phyloP scores from a whole-genome alignment of 2,329 filamentous ascomycete genomes.

The Talaromyces rugulosus region DNA sequence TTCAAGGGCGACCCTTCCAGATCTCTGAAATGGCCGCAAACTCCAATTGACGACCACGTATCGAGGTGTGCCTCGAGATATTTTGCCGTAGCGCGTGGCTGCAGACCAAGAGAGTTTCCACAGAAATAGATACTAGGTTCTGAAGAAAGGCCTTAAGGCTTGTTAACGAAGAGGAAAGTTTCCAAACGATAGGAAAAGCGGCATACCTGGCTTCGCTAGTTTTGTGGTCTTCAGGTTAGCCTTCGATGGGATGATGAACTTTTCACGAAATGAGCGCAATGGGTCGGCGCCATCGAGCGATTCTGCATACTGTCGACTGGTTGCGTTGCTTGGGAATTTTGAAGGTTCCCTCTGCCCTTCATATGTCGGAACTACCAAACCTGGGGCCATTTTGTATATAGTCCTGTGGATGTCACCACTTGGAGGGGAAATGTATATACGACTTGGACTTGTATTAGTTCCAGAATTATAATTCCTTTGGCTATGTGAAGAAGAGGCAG shows the following conservation, averaged over 20 bases:
- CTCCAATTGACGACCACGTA: slow-evolving; percentile 78
- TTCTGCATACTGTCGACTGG: slow-evolving; percentile 34
- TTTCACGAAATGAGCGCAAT: slow-evolving; percentile 57
- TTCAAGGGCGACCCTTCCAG: slow-evolving; percentile 63
- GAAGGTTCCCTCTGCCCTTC: not conserved
- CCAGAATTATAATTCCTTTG: not conserved
- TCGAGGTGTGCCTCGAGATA: slow-evolving; percentile 69
- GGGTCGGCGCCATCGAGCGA: slow-evolving; percentile 58
- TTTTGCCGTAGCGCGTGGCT: slow-evolving; percentile 63
- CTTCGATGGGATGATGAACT: slow-evolving; percentile 76
- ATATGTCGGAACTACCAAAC: not conserved
- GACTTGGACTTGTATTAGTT: not conserved
- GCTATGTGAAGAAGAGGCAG: not conserved
- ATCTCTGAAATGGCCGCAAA: slow-evolving; percentile 73
- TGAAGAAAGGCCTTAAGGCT: slow-evolving; percentile 28
- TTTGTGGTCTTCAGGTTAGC: slow-evolving; percentile 64
- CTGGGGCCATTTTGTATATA: slow-evolving; percentile 2
- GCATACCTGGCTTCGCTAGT: slow-evolving; percentile 39
- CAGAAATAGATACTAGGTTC: slow-evolving; percentile 67
- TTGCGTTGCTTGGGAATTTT: slow-evolving; percentile 23
- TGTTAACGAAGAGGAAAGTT: not conserved
- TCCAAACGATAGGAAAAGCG: not conserved
- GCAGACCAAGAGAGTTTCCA: slow-evolving; percentile 82
- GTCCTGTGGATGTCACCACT: not conserved
- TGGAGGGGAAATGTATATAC: not conserved